phyloP scores from a whole-genome alignment of 306 rosid species.

The peach (Prunus persica) region DNA sequence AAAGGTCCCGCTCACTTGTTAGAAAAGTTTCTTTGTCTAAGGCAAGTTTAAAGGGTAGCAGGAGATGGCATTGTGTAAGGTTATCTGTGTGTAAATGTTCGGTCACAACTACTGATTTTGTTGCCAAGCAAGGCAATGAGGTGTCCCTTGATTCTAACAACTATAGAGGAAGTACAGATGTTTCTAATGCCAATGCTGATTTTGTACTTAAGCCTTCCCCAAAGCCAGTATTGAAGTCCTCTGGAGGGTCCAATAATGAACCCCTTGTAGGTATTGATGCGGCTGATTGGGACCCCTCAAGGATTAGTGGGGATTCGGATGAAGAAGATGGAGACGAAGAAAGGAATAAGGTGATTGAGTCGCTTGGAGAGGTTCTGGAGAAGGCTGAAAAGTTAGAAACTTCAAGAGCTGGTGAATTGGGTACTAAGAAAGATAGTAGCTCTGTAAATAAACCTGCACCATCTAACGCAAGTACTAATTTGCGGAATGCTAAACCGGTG shows the following conservation, averaged over 20 bases:
- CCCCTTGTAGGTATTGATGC: slow-evolving; percentile 37
- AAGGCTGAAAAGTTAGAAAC: slow-evolving; percentile 81
- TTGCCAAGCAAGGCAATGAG: slow-evolving; percentile 76
- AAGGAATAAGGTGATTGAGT: slow-evolving; percentile 76
- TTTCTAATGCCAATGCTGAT: slow-evolving; percentile 38
- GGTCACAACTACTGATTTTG: slow-evolving; percentile 69
- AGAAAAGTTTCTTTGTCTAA: slow-evolving; percentile 68
- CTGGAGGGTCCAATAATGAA: slow-evolving; percentile 33
- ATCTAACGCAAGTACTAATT: slow-evolving; percentile 30
- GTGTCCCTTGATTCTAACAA: slow-evolving; percentile 72
- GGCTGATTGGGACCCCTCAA: slow-evolving; percentile 40
- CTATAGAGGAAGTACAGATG: slow-evolving; percentile 46
- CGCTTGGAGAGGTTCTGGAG: slow-evolving; percentile 94
- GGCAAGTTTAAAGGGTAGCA: slow-evolving; percentile 45
- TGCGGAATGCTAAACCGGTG: slow-evolving; percentile 24
- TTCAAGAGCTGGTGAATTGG: slow-evolving; percentile 27
- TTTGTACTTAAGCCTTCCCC: slow-evolving; percentile 84
- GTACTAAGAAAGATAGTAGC: slow-evolving; percentile 40
- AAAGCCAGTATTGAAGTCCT: slow-evolving; percentile 69
- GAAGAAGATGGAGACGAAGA: slow-evolving; percentile 38
- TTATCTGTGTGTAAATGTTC: slow-evolving; percentile 90
- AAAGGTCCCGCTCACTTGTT: slow-evolving; percentile 52
- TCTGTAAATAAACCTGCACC: slow-evolving; percentile 42
- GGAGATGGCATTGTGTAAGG: slow-evolving; percentile 73
- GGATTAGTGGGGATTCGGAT: slow-evolving; percentile 28